Conservation (phyloP, 2,329 filamentous ascomycete species). For the Colletotrichum noveboracense region DNA sequence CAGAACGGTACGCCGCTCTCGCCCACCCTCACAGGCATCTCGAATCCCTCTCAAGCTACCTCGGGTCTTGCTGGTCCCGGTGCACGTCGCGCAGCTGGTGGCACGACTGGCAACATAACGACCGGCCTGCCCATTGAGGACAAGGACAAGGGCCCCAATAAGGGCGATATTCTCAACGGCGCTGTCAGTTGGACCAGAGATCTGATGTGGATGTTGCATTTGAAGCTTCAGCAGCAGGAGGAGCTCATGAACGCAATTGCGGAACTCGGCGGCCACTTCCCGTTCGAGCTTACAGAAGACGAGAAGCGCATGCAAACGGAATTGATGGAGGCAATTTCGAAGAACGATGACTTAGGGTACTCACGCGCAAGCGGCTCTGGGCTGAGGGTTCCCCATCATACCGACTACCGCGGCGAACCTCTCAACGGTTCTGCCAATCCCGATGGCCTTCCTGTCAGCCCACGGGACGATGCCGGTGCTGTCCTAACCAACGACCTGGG, state of each 20-base stretch:
- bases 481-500: constrained; percentile 50
- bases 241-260: constrained; percentile 79
- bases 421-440: constrained; percentile 54
- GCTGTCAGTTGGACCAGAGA: constrained; percentile 97
- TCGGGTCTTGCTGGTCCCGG: constrained; percentile 86
- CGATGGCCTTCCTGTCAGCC: constrained; percentile 58
- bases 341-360: constrained; percentile 86
- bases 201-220: constrained; percentile 94
- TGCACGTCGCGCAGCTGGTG: constrained; percentile 77
- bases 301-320: constrained; percentile 96
- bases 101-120: constrained; percentile 80
- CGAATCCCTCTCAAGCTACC: constrained; percentile 76
- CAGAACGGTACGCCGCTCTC: constrained; percentile 91
- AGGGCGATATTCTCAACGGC: constrained; percentile 97
- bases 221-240: constrained; percentile 88
- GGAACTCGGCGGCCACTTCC: constrained; percentile 75
- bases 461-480: constrained; percentile 43
- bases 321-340: constrained; percentile 83
- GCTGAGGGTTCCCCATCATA: constrained; percentile 90
- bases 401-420: constrained; percentile 85
- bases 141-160: constrained; percentile 98
- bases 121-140: constrained; percentile 93
- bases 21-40: constrained; percentile 76
- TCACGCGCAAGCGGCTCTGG: constrained; percentile 83
- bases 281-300: constrained; percentile 86